Evolutionary conservation across 495 filamentous ascomycete genomes (phyloP).

Genomic region (Trichoderma parareesei): DNA sequence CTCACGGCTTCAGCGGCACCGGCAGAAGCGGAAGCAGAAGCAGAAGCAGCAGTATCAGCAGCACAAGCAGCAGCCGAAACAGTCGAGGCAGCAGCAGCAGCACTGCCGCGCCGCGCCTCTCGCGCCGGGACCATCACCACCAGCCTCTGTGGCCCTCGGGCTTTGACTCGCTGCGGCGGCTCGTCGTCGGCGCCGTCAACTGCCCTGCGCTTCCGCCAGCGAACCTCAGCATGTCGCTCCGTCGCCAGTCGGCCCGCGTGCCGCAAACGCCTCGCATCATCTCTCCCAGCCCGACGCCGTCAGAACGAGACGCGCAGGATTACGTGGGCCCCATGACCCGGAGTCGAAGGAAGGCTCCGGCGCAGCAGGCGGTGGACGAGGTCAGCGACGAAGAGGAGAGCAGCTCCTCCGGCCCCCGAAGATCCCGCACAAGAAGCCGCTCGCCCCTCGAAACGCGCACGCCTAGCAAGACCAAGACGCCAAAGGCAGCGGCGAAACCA

Average conservation of each 20-base stretch:
- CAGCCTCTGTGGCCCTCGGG: slow-evolving; percentile 33
- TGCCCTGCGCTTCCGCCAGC: slow-evolving; percentile 40
- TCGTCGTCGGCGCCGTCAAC: slow-evolving; percentile 43
- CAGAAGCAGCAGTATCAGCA: not conserved
- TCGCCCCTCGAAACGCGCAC: slow-evolving; percentile 44
- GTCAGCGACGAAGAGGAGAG: slow-evolving; percentile 32
- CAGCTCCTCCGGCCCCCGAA: slow-evolving; percentile 23
- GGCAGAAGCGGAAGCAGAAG: not conserved
- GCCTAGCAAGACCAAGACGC: slow-evolving; percentile 33
- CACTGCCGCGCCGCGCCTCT: slow-evolving; percentile 26
- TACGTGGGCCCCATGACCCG: slow-evolving; percentile 59
- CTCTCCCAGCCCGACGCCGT: slow-evolving; percentile 59
- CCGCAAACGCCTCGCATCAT: slow-evolving; percentile 64
- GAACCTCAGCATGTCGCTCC: slow-evolving; percentile 32
- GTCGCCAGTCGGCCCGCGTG: slow-evolving; percentile 28
- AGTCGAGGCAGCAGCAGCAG: not conserved
- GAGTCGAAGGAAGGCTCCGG: slow-evolving; percentile 41
- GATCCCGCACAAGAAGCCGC: slow-evolving; percentile 41
- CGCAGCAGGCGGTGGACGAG: slow-evolving; percentile 30
- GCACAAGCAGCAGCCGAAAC: not conserved
- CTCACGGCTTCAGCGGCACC: not conserved
- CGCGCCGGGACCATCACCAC: slow-evolving; percentile 35
- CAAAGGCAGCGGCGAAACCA: slow-evolving; percentile 13
- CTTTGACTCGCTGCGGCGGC: slow-evolving; percentile 35
- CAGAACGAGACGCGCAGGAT: slow-evolving; percentile 44